Conservation (phyloP, 768 basidiomycete genomes). For the Pleurotus tuber-regium region DNA sequence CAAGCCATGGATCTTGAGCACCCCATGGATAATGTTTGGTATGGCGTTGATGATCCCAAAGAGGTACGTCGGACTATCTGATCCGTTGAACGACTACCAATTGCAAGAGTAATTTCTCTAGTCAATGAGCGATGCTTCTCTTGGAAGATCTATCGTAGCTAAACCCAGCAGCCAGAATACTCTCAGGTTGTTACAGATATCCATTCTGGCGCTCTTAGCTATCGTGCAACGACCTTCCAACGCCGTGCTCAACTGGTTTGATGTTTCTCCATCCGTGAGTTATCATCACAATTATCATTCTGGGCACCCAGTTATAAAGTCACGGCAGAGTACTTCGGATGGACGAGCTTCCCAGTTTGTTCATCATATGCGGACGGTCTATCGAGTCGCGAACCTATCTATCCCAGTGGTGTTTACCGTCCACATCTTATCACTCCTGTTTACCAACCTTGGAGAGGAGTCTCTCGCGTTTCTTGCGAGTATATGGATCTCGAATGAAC, state of each 20-base stretch:
- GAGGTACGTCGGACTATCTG: conserved; percentile 23
- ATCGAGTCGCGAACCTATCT: conserved; percentile 62
- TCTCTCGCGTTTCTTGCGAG: conserved; percentile 81
- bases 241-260: conserved; percentile 51
- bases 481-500: conserved; percentile 45
- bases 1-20: conserved; percentile 42
- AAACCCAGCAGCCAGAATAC: conserved; percentile 65
- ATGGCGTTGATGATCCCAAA: conserved; percentile 25
- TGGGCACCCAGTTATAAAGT: conserved; percentile 5
- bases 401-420: conserved; percentile 45
- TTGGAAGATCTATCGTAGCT: conserved; percentile 47
- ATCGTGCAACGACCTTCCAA: conserved; percentile 44
- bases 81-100: background rate
- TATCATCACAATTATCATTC: background rate
- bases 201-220: conserved; percentile 50
- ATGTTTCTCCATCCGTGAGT: conserved; percentile 31
- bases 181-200: conserved; percentile 53
- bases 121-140: conserved; percentile 41
- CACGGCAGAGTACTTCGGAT: conserved; percentile 13
- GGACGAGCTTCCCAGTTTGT: conserved; percentile 44
- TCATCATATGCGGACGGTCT: conserved; percentile 60
- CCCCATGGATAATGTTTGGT: conserved; percentile 41
- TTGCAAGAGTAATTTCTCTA: conserved; percentile 19
- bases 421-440: conserved; percentile 59
- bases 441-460: conserved; percentile 66